Percentiles rank a stretch among this genome's conserved stretches.
phyloP scores from a whole-genome alignment of 2,329 filamentous ascomycete species.

The Ophiostoma montium region DNA sequence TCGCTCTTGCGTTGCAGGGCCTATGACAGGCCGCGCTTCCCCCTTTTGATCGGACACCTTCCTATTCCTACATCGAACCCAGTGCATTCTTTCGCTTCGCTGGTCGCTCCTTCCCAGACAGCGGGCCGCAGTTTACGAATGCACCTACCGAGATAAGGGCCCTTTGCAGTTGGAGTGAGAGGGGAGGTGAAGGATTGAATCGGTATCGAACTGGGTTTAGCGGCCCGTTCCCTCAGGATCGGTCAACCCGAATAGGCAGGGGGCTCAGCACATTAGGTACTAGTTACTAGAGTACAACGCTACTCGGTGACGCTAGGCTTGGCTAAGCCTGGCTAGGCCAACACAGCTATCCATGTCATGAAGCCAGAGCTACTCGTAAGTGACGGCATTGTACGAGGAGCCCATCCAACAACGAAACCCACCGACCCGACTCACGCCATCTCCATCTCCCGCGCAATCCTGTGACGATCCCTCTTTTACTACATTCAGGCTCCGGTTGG shows the following conservation, averaged over 20 bases:
- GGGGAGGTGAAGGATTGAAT: constrained; percentile 10
- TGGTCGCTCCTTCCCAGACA: not conserved
- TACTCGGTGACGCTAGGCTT: no score
- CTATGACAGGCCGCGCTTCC: not conserved
- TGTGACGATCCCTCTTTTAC: no score
- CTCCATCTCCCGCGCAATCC: not conserved
- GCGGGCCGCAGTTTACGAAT: not conserved
- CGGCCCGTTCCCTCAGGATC: constrained; percentile 9
- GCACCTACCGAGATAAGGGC: not conserved
- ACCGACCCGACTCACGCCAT: not conserved
- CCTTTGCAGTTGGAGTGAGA: constrained; percentile 2
- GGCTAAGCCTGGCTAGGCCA: no score
- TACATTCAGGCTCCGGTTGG: no score
- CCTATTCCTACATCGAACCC: not conserved
- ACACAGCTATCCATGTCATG: no score
- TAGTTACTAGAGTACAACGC: no score
- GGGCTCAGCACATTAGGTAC: not conserved
- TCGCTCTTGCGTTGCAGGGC: not conserved
- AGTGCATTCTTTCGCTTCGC: not conserved
- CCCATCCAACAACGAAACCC: not conserved
- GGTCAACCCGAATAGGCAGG: constrained; percentile 11
- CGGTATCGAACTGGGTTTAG: constrained; percentile 24
- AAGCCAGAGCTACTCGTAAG: no score
- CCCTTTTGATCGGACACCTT: not conserved
- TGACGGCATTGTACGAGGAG: not conserved